Conservation (phyloP, 306 rosid genomes). For the Begonia loranthoides region DNA sequence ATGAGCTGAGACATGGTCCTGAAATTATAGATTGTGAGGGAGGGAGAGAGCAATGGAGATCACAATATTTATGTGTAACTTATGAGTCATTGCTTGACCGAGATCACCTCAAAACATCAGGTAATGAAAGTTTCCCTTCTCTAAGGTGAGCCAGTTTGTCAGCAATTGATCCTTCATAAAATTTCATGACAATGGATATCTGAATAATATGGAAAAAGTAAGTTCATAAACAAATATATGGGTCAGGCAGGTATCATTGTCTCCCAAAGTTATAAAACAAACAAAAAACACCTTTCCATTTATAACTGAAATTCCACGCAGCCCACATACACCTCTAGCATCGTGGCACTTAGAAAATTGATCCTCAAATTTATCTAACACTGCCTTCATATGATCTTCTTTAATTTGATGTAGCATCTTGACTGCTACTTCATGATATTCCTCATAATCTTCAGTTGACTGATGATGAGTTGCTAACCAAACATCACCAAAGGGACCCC, state of each 20-base stretch:
- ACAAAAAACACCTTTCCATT: constrained; percentile 50
- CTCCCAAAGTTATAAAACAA: constrained; percentile 5
- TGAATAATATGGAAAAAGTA: constrained; percentile 12
- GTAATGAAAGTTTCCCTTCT: constrained; percentile 52
- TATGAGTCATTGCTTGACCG: constrained; percentile 4
- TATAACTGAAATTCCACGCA: constrained; percentile 58
- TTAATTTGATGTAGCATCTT: constrained; percentile 58
- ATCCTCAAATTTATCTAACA: constrained; percentile 46
- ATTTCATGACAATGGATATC: constrained; percentile 72
- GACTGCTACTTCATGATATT: constrained; percentile 79
- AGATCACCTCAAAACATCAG: constrained; percentile 66
- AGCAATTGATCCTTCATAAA: constrained; percentile 76
- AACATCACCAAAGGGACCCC: constrained; percentile 86
- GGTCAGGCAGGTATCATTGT: constrained; percentile 4
- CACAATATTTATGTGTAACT: background rate
- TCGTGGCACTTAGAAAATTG: constrained; percentile 49
- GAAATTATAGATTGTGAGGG: background rate
- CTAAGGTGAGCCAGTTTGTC: constrained; percentile 72
- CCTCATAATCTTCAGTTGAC: constrained; percentile 62
- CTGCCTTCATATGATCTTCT: constrained; percentile 49
- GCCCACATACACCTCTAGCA: constrained; percentile 32
- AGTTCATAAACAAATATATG: background rate
- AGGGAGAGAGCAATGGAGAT: background rate
- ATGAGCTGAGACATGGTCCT: constrained; percentile 9
- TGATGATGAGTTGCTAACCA: constrained; percentile 92